Base-by-base conservation (phyloP, 495 filamentous ascomycete genomes). In the Astrothelium subdiscretum region DNA sequence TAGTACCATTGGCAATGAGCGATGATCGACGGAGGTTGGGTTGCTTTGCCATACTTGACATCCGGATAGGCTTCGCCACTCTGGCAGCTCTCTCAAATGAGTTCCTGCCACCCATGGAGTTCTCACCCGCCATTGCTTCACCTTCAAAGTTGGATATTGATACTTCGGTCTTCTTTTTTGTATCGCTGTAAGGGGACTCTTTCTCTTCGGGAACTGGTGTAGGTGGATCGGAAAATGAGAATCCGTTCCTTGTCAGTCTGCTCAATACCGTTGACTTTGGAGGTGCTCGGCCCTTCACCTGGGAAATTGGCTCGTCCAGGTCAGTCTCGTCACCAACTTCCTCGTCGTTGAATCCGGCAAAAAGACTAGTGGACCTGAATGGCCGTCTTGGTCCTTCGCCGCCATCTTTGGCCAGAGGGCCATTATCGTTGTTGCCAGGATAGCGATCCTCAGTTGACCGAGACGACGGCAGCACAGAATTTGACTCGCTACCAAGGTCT, bases 391-490 rank as follows among this genome's bases (percentile, higher is more conserved):
- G 77, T 22, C 80, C 79, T 15, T 81, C 79, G 38, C 74, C 79
- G 5, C 70, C 70, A 59, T 85, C 79, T 54, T 74, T 78, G 3
- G 83, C 83, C 62, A 92, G 70, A 1, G 89, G 88, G 0, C 87
- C 89, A 65, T 91, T 87, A 67, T 92, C 89, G 67, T 91, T 91
- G 64, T 90, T 91, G 0, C 89, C 90, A 3, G 87, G 86, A 69
- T 92, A 92, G 6, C 81, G 79, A 66, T 92, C 83, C 35, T 80
- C 75, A 3, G 80, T 80, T 32, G 82, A 5, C 5, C 22, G 3
- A 29, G 2, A 54, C 48, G 48, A 54, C 10, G 26, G 22, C 24
- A 29, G 24, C 8, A 15, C n/a, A 29, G 48, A 24, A 27, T 15
- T 26, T 29, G 22, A 29, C 24, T 54, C 48, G 29, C 20, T 26